These are phyloP conservation scores for Colletotrichum sp. DNA, from an alignment of 2,329 filamentous ascomycete species.

Conservation along the genomic window DNA sequence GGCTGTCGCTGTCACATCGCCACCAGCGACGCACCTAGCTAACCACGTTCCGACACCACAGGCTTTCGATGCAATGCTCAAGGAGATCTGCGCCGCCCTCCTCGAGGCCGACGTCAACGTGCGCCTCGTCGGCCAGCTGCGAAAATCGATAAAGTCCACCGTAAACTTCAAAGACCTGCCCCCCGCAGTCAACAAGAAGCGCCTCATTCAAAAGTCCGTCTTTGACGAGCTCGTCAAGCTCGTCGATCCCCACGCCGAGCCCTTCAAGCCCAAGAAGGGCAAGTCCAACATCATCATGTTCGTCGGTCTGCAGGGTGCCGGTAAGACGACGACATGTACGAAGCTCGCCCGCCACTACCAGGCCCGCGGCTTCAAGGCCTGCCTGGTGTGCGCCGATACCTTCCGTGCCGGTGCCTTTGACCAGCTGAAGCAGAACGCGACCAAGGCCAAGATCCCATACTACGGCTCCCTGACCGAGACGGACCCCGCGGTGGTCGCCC, in stretches of 20 bases:
- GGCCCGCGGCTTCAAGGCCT: slow-evolving; percentile 88
- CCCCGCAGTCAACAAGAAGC: slow-evolving; percentile 95
- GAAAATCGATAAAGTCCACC: slow-evolving; percentile 87
- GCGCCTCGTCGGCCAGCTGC: slow-evolving; percentile 86
- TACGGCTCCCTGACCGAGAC: slow-evolving; percentile 96
- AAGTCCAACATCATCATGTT: slow-evolving; percentile 99
- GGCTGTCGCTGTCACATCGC: background rate
- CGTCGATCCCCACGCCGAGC: slow-evolving; percentile 92
- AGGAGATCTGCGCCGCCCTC: slow-evolving; percentile 95
- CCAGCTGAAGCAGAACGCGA: slow-evolving; percentile 98
- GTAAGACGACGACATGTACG: slow-evolving; percentile 98
- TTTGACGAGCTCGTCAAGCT: slow-evolving; percentile 96
- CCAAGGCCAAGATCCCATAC: slow-evolving; percentile 98
- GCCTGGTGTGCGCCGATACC: slow-evolving; percentile 95
- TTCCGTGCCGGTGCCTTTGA: slow-evolving; percentile 99
- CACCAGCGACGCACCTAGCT: background rate
- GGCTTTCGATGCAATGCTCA: slow-evolving; percentile 98
- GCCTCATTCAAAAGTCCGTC: slow-evolving; percentile 95
- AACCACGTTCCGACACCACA: slow-evolving; percentile 35
- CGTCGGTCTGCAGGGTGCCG: slow-evolving; percentile 94
- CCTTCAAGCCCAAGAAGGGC: slow-evolving; percentile 96
- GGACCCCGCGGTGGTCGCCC: slow-evolving; percentile 89
- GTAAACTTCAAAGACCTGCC: slow-evolving; percentile 97
- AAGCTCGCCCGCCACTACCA: slow-evolving; percentile 96
- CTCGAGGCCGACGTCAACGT: slow-evolving; percentile 98